phyloP scores from a whole-genome alignment of 805 yeast species.

The Tetrapisispora fleetii region DNA sequence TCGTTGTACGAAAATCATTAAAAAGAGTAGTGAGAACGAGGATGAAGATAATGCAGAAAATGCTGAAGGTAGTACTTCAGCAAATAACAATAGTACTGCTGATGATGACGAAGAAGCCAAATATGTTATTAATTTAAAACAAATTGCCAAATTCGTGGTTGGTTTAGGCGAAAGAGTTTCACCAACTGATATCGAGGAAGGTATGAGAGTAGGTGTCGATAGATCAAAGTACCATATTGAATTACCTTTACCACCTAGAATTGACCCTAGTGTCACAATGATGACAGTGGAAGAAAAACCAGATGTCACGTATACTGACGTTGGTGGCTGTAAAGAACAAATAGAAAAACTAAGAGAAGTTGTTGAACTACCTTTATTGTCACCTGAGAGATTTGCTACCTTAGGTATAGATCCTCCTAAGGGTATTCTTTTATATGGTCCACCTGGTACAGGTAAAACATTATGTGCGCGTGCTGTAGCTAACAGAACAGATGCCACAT shows the following conservation, averaged over 20 bases:
- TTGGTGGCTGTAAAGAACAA: constrained; percentile 98
- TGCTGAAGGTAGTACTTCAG: constrained; percentile 16
- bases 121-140: constrained; percentile 93
- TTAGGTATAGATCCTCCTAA: constrained; percentile 98
- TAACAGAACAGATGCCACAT: constrained; percentile 97
- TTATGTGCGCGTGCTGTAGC: constrained; percentile 98
- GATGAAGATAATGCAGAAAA: constrained; percentile 9
- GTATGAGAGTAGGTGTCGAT: constrained; percentile 99
- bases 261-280: constrained; percentile 97
- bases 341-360: constrained; percentile 94
- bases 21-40: constrained; percentile 37
- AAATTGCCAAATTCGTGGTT: constrained; percentile 96
- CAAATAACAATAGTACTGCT: constrained; percentile 10
- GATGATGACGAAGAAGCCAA: constrained; percentile 71
- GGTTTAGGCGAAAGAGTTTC: constrained; percentile 94
- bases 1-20: constrained; percentile 93
- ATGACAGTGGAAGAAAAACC: constrained; percentile 99
- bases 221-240: constrained; percentile 94
- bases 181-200: constrained; percentile 98
- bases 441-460: constrained; percentile 98
- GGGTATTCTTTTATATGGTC: constrained; percentile 92
- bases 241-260: constrained; percentile 93
- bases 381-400: constrained; percentile 94
- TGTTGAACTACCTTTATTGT: constrained; percentile 83
- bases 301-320: constrained; percentile 95